Evolutionary conservation across 352 stramenopile species (phyloP).

Genomic region (Globisporangium middletonii): DNA sequence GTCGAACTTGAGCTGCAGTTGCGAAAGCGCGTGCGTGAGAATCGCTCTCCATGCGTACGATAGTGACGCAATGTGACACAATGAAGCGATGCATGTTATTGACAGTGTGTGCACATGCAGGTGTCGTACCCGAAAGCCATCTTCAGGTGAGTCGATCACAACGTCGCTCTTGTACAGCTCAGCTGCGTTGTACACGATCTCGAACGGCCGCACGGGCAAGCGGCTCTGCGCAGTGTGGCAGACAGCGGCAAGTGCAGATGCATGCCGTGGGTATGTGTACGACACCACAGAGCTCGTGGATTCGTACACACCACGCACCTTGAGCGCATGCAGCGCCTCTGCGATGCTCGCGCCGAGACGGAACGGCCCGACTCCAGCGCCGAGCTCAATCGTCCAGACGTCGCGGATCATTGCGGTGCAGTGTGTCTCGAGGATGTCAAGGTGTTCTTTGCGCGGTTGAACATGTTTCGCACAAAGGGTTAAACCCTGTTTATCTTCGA

Average conservation of each 20-base stretch:
- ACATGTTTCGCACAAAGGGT: too few relatives aligned
- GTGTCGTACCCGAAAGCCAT: constrained; percentile 51
- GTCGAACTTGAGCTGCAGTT: constrained; percentile 56
- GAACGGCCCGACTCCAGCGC: constrained; percentile 72
- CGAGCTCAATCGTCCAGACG: constrained; percentile 81
- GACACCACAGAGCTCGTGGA: not conserved
- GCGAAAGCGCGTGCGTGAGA: not conserved
- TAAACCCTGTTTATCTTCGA: too few relatives aligned
- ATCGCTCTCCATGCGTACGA: too few relatives aligned
- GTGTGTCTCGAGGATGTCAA: too few relatives aligned
- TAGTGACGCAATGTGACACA: too few relatives aligned
- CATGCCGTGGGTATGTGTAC: not conserved
- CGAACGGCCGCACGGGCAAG: constrained; percentile 60
- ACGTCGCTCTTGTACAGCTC: constrained; percentile 61
- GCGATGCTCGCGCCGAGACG: constrained; percentile 65
- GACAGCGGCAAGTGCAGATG: not conserved
- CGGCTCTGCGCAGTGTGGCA: constrained; percentile 29
- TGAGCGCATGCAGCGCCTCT: constrained; percentile 71
- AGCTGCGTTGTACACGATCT: constrained; percentile 68
- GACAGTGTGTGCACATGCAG: not conserved
- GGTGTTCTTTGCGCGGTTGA: constrained; percentile 1
- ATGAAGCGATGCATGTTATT: too few relatives aligned
- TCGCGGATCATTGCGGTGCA: constrained; percentile 36
- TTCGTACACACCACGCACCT: too few relatives aligned
- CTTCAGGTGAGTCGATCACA: constrained; percentile 60